These are phyloP conservation scores for Cornus kousa DNA, from an alignment of 148 eudicot genomes.

Conservation along the genomic window DNA sequence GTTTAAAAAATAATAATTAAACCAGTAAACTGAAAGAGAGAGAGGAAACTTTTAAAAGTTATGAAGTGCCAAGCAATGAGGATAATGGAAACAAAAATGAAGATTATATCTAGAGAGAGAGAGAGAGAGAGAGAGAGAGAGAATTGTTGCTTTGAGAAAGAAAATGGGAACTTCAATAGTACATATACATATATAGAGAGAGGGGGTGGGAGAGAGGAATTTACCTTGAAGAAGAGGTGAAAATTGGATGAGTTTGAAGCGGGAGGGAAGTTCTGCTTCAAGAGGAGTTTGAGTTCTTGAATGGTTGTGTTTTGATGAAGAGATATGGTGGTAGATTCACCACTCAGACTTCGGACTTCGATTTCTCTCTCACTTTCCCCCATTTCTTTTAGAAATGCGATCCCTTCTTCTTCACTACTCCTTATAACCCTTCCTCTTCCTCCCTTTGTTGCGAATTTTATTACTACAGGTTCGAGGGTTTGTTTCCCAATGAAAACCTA, in stretches of 20 bases:
- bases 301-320: conserved; percentile 44
- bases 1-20: too few relatives aligned
- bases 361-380: conserved; percentile 30
- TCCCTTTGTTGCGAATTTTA: too few relatives aligned
- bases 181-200: not conserved
- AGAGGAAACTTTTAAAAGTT: too few relatives aligned
- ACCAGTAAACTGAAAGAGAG: too few relatives aligned
- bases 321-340: conserved; percentile 58
- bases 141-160: not conserved
- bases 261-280: conserved; percentile 47
- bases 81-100: too few relatives aligned
- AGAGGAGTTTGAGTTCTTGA: conserved; percentile 56
- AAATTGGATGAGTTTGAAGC: conserved; percentile 57
- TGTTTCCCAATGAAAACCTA: not conserved
- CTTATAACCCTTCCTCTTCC: too few relatives aligned
- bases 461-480: not conserved
- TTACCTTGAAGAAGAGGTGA: conserved; percentile 73
- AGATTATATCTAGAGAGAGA: not conserved
- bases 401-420: not conserved
- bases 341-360: conserved; percentile 57
- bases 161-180: not conserved
- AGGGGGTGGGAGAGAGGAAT: not conserved
- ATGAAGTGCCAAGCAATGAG: too few relatives aligned
- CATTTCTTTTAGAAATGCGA: not conserved
- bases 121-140: not conserved